Conservation (phyloP, 1,284 basidiomycete species). For the Ustilago loliicola region DNA sequence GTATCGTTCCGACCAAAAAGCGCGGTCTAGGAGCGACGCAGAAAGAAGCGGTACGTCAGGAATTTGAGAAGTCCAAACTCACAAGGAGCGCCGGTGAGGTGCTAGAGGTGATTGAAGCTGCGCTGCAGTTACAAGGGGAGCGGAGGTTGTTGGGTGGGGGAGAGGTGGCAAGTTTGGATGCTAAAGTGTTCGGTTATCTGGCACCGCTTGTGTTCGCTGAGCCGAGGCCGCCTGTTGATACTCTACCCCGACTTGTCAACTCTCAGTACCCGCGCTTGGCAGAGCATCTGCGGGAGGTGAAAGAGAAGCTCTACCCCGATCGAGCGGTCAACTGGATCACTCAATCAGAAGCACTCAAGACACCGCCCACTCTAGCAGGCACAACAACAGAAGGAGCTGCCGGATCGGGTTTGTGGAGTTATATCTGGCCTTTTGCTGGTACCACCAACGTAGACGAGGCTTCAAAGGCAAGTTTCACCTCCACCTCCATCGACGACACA, state of each 20-base stretch:
- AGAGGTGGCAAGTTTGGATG: conserved; percentile 42
- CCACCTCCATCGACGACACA: conserved; percentile 5
- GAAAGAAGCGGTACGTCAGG: conserved; percentile 37
- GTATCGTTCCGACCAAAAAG: conserved; percentile 37
- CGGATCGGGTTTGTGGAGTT: conserved; percentile 2
- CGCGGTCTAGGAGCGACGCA: conserved; percentile 34
- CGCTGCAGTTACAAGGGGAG: background rate
- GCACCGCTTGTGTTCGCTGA: conserved; percentile 44
- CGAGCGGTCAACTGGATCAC: conserved; percentile 10
- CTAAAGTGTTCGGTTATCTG: conserved; percentile 51
- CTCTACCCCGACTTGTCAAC: conserved; percentile 33
- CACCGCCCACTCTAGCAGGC: background rate
- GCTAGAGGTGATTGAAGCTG: conserved; percentile 35
- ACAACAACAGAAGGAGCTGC: background rate
- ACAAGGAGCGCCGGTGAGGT: conserved; percentile 31
- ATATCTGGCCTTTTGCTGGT: conserved; percentile 1
- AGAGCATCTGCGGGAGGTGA: conserved; percentile 24
- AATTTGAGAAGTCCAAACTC: conserved; percentile 49
- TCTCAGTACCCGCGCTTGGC: conserved; percentile 37
- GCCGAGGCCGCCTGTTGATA: conserved; percentile 36
- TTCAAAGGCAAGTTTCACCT: conserved; percentile 42
- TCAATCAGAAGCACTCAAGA: conserved; percentile 14
- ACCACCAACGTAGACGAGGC: background rate
- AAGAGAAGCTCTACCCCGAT: conserved; percentile 28
- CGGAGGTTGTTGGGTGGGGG: background rate